A percentile compares a stretch with the other conserved stretches of the same genome.
phyloP scores from a whole-genome alignment of 1,284 basidiomycete species.

The Omphalotus olearius region DNA sequence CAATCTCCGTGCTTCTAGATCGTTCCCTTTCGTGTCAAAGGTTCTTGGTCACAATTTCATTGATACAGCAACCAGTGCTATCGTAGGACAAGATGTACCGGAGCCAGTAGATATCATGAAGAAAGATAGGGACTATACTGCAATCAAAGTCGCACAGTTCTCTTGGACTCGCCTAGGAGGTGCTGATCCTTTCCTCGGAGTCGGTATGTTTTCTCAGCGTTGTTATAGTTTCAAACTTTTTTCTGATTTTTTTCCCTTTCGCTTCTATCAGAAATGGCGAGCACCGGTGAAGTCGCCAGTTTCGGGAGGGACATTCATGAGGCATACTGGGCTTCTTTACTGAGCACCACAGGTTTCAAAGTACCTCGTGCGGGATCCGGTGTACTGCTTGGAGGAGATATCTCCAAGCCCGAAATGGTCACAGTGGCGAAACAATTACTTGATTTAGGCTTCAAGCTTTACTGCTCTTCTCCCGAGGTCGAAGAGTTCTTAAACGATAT shows the following conservation, averaged over 20 bases:
- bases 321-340: slow-evolving; percentile 92
- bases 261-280: slow-evolving; percentile 82
- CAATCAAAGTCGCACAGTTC: slow-evolving; percentile 98
- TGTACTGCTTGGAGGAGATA: slow-evolving; percentile 86
- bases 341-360: slow-evolving; percentile 90
- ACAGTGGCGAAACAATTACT: slow-evolving; percentile 74
- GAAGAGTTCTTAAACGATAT: slow-evolving; percentile 84
- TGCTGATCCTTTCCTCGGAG: slow-evolving; percentile 96
- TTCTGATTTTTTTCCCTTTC: neutral
- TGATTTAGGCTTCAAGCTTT: slow-evolving; percentile 88
- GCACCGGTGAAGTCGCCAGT: slow-evolving; percentile 97
- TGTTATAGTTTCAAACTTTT: neutral
- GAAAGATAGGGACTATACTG: slow-evolving; percentile 86
- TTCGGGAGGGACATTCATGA: slow-evolving; percentile 95
- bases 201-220: slow-evolving; percentile 56
- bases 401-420: slow-evolving; percentile 77
- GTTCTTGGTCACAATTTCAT: slow-evolving; percentile 98
- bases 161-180: slow-evolving; percentile 95
- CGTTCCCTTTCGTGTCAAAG: slow-evolving; percentile 99
- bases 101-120: slow-evolving; percentile 94
- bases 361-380: slow-evolving; percentile 78
- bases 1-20: slow-evolving; percentile 95
- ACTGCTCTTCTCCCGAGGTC: slow-evolving; percentile 79
- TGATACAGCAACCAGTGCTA: slow-evolving; percentile 90
- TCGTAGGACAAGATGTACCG: slow-evolving; percentile 87